Evolutionary conservation across 2,329 filamentous ascomycete genomes (phyloP).

Genomic region (Aureobasidium mangrovei): DNA sequence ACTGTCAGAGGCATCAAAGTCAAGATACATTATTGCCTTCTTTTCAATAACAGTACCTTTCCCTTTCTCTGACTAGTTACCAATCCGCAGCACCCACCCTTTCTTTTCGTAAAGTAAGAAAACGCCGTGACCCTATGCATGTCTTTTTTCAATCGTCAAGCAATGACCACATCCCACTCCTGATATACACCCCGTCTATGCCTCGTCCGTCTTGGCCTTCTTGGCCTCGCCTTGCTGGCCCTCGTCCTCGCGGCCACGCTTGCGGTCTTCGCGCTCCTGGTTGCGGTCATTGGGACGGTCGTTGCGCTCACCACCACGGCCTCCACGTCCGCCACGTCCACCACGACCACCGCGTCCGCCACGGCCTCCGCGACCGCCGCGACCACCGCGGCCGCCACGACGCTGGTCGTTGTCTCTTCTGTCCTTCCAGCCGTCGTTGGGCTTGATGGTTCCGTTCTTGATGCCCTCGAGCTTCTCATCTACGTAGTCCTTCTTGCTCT

Average conservation of each 20-base stretch:
- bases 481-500: slow-evolving; percentile 82
- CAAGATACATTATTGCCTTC: no score
- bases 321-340: slow-evolving; percentile 16
- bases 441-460: slow-evolving; percentile 9
- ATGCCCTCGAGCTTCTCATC: slow-evolving; percentile 34
- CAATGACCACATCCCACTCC: neutral
- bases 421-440: slow-evolving; percentile 10
- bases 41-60: no score
- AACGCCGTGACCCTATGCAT: slow-evolving; percentile 15
- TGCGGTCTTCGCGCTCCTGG: slow-evolving; percentile 15
- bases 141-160: slow-evolving; percentile 9
- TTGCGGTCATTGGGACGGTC: slow-evolving; percentile 15
- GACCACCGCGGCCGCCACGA: slow-evolving; percentile 9
- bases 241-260: slow-evolving; percentile 11
- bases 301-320: slow-evolving; percentile 16
- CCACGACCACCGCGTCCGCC: slow-evolving; percentile 7
- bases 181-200: neutral
- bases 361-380: neutral
- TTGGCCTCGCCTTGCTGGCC: slow-evolving; percentile 18
- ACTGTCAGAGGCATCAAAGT: no score
- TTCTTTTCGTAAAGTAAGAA: neutral
- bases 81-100: neutral
- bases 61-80: neutral
- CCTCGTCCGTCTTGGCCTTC: slow-evolving; percentile 18
- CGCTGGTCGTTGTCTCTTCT: slow-evolving; percentile 12